Evolutionary conservation across 768 basidiomycete genomes (phyloP).

Genomic region (Termitomyces titanicus): DNA sequence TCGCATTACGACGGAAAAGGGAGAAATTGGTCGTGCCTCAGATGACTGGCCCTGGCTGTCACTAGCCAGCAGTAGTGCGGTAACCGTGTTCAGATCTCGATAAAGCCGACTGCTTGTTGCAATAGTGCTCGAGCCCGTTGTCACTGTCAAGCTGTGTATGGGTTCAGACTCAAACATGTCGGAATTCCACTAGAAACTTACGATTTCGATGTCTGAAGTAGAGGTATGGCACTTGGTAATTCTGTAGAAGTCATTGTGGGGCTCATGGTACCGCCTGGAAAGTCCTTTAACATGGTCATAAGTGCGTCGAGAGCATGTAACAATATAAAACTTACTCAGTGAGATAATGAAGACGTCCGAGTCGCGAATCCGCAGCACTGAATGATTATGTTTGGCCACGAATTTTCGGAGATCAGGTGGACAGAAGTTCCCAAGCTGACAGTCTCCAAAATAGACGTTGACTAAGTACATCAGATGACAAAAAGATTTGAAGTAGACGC

Average conservation of each 20-base stretch:
- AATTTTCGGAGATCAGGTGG: too few species aligned
- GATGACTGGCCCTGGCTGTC: slow-evolving; percentile 7
- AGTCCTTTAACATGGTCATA: not conserved
- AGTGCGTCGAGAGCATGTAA: not conserved
- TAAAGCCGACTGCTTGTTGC: slow-evolving; percentile 17
- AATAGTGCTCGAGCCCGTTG: not conserved
- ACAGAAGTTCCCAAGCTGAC: too few species aligned
- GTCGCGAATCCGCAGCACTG: too few species aligned
- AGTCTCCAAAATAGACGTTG: too few species aligned
- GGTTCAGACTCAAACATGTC: slow-evolving; percentile 3
- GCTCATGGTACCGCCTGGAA: not conserved
- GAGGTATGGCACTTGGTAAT: not conserved
- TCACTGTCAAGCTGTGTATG: not conserved
- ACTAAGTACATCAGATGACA: too few species aligned
- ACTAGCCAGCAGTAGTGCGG: not conserved
- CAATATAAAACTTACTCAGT: not conserved
- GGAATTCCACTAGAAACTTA: not conserved
- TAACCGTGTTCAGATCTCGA: slow-evolving; percentile 18
- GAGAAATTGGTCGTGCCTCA: slow-evolving; percentile 17
- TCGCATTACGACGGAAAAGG: not conserved
- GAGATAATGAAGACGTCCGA: not conserved
- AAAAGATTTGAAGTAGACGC: too few species aligned
- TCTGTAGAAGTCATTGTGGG: not conserved
- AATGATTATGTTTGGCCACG: too few species aligned
- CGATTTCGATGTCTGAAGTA: slow-evolving; percentile 1